Conservation (phyloP, 805 yeast species). For the Starmerella ratchasimensis region DNA sequence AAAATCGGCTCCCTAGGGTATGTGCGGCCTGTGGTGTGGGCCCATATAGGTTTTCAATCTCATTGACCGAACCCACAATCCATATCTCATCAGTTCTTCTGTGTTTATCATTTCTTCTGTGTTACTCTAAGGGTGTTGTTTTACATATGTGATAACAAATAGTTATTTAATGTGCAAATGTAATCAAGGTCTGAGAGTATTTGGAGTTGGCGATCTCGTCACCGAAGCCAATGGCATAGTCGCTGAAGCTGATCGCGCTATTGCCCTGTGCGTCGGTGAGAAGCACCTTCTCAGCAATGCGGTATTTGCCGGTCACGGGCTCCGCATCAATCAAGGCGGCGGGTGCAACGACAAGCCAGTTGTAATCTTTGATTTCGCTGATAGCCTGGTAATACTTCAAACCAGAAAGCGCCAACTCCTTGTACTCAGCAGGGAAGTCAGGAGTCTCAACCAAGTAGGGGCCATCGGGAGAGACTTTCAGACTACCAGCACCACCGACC, state of each 20-base stretch:
- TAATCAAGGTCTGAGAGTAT: conserved; percentile 8
- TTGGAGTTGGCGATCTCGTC: conserved; percentile 13
- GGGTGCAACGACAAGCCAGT: conserved; percentile 14
- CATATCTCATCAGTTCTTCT: too few species aligned
- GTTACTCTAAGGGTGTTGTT: too few species aligned
- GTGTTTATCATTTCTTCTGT: too few species aligned
- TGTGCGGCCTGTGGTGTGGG: not conserved
- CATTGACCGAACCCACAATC: not conserved
- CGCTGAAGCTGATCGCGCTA: conserved; percentile 13
- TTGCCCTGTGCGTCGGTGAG: conserved; percentile 8
- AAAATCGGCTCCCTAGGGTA: too few species aligned
- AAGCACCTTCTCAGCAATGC: conserved; percentile 6
- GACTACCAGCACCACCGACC: conserved; percentile 15
- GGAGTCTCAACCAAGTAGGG: conserved; percentile 11
- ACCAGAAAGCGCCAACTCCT: conserved; percentile 4
- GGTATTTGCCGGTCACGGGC: conserved; percentile 7
- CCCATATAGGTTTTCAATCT: not conserved
- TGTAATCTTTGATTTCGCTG: conserved; percentile 5
- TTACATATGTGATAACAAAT: too few species aligned
- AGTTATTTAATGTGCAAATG: conserved; percentile 13
- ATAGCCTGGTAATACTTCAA: conserved; percentile 2
- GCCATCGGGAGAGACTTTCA: conserved; percentile 9
- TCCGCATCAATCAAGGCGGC: conserved; percentile 8
- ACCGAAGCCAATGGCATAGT: conserved; percentile 12
- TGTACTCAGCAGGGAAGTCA: conserved; percentile 11